Conservation (phyloP, 495 filamentous ascomycete species). For the Annulohypoxylon moriforme region DNA sequence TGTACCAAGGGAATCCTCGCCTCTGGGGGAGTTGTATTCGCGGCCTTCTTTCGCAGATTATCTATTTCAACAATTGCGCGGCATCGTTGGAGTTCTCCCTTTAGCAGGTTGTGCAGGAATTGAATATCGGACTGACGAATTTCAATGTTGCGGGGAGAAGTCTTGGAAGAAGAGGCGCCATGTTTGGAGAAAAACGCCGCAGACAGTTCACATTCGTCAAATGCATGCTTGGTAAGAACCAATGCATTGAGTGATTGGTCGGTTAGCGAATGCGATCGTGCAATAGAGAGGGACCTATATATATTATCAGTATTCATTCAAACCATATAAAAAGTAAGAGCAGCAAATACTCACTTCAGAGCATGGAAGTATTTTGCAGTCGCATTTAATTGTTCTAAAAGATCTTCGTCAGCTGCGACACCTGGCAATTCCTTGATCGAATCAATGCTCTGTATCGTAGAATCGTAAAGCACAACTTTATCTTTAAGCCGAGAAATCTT, state of each 20-base stretch:
- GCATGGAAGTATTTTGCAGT: slow-evolving; percentile 88
- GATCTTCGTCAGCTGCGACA: slow-evolving; percentile 83
- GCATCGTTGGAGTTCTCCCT: slow-evolving; percentile 76
- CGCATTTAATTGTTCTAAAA: slow-evolving; percentile 79
- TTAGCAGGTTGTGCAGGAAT: slow-evolving; percentile 68
- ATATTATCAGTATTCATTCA: slow-evolving; percentile 1
- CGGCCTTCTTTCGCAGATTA: slow-evolving; percentile 60
- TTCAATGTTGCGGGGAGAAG: slow-evolving; percentile 62
- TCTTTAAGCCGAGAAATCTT: slow-evolving; percentile 86
- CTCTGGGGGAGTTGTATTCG: slow-evolving; percentile 44
- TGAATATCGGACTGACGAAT: slow-evolving; percentile 68
- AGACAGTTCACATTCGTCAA: slow-evolving; percentile 63
- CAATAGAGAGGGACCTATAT: slow-evolving; percentile 82
- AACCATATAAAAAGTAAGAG: neutral
- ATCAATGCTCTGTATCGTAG: slow-evolving; percentile 87
- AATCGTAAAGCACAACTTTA: slow-evolving; percentile 91
- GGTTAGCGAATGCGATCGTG: slow-evolving; percentile 82
- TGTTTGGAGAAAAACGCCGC: slow-evolving; percentile 45
- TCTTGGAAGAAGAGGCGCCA: slow-evolving; percentile 41
- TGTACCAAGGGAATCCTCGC: slow-evolving; percentile 69
- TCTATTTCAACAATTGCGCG: slow-evolving; percentile 85
- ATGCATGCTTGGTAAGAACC: slow-evolving; percentile 80
- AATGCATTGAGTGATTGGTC: slow-evolving; percentile 81
- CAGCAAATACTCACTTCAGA: slow-evolving; percentile 70
- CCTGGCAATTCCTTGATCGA: slow-evolving; percentile 90